Evolutionary conservation across 495 filamentous ascomycete species (phyloP), one percentile per base, ranked within the genome.

Genomic region (Trichoderma orchidacearum): DNA sequence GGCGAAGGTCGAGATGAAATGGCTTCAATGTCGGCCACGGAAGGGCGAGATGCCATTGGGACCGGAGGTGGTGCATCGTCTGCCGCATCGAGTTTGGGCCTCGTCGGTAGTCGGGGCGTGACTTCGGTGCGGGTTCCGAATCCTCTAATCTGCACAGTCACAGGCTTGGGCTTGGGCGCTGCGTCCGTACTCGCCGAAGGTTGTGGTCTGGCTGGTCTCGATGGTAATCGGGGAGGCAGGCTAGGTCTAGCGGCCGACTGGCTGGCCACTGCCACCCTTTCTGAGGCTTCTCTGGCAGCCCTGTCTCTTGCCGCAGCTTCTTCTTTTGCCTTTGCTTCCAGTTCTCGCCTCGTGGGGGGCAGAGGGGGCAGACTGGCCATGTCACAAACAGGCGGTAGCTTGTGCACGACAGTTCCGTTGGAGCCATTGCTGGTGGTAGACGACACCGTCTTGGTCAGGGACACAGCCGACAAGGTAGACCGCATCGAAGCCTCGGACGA

Each of bases 321-420:
- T 54, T 71, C 70, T 48, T 62, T 70, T 8, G 71, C 70, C 54
- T 69, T 69, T n/a, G 73, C 74, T 50, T 78, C 74, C 8, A 66
- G 62, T 51, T 75, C 74, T 21, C 68, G 69, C 56, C 72, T 63
- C 4, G 69, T 72, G 4, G 73, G 73, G 0, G 72, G 75, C 7
- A 81, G 64, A 17, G 71, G 75, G 0, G 78, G 77, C 0, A 81
- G 67, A 30, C 73, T 75, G 6, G 76, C 70, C 54, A 72, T 66
- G 25, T 77, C 75, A 9, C 78, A 61, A 0, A 75, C 54, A 1
- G 78, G 77, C 0, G 78, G 73, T 11, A 80, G 63, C 18, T 71
- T 73, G 56, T 76, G 65, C 30, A 51, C 23, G 41, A 48, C 17
- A 2, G 62, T 48, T 17, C 60, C 57, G 36, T 75, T 67, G 3